Conservation (phyloP, 352 stramenopile genomes). For the Stramenopiles sp. region DNA sequence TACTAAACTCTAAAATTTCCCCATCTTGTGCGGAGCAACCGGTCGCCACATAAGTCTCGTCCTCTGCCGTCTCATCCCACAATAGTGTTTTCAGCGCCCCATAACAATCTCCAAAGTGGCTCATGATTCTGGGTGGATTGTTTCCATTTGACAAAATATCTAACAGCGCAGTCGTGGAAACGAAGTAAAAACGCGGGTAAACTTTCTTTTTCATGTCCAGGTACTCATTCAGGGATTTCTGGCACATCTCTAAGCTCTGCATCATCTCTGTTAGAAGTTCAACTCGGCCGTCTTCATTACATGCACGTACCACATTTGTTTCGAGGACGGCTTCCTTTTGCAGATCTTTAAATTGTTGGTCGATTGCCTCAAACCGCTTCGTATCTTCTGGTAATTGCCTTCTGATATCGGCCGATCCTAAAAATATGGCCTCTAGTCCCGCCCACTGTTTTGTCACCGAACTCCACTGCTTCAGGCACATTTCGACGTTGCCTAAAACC, state of each 20-base stretch:
- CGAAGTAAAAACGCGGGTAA: constrained; percentile 66
- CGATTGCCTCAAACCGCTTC: constrained; percentile 56
- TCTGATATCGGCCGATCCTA: constrained; percentile 57
- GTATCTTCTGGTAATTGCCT: constrained; percentile 61
- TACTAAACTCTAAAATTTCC: constrained; percentile 38
- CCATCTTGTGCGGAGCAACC: constrained; percentile 49
- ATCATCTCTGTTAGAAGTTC: constrained; percentile 62
- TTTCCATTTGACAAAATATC: constrained; percentile 66
- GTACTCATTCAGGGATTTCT: constrained; percentile 63
- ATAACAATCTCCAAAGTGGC: constrained; percentile 88
- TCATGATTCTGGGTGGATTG: constrained; percentile 91
- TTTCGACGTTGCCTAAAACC: constrained; percentile 51
- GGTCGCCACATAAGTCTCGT: constrained; percentile 51
- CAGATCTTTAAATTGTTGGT: constrained; percentile 64
- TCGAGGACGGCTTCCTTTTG: constrained; percentile 68
- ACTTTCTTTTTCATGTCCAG: constrained; percentile 74
- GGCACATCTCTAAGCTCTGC: constrained; percentile 56
- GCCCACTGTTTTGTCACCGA: constrained; percentile 60
- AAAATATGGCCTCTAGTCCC: constrained; percentile 60
- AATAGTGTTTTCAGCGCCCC: constrained; percentile 69
- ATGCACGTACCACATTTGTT: constrained; percentile 47
- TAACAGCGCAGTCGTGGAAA: constrained; percentile 56
- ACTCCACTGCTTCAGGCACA: constrained; percentile 60
- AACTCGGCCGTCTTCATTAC: constrained; percentile 46
- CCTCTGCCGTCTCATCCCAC: constrained; percentile 44